Base-by-base conservation (phyloP, 345 rosid genomes). In the Stellera chamaejasme region DNA sequence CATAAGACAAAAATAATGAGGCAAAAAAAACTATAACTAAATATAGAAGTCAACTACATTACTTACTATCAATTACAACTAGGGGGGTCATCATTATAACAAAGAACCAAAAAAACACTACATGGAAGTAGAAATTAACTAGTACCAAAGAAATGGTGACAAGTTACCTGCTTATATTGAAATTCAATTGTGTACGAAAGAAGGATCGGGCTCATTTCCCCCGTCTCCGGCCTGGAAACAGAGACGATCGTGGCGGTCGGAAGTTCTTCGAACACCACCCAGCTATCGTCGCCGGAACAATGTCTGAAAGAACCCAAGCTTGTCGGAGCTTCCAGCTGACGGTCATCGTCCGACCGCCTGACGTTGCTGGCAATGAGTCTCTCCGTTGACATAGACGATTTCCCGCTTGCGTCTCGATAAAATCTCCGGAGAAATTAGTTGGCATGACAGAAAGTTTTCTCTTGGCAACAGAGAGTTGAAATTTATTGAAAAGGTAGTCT, bases 201-300 rank as follows among this genome's bases (percentile, higher is more conserved):
- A 66, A 88, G 82, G 78, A 88, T 83, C 67, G 96, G 96, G 45
- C 96, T 88, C 62, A 84, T 71, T 67, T 92, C 98, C 14, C 81
- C 85, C 0, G 82, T 76, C 42, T 92, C 98, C 0, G 95, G 87
- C 67, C 69, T 67, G 10, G 85, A 84, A 25, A 92, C 96, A 0
- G 93, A 82, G 43, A 85, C 76, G 57, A 88, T 70, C 32, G 72
- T 68, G 13, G 93, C 93, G 27, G 16, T 68, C 0, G 96, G 98
- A 59, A 92, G 70, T 64, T 84, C 87, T 4, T 85, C 85, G 61
- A 92, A 88, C 47, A 88, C 75, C 62, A 75, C 55, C 3, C 27
- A 64, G 6, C 49, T 49, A 19, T 19, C 23, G 19, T 74, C 78
- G 0, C 64, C 64, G 51, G 27, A 23, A 5, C 68, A 62, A 12